Percentiles rank a stretch among this genome's conserved stretches.
These are phyloP conservation scores for Sicyos edulis DNA, from an alignment of 306 rosid species.

Conservation along the genomic window DNA sequence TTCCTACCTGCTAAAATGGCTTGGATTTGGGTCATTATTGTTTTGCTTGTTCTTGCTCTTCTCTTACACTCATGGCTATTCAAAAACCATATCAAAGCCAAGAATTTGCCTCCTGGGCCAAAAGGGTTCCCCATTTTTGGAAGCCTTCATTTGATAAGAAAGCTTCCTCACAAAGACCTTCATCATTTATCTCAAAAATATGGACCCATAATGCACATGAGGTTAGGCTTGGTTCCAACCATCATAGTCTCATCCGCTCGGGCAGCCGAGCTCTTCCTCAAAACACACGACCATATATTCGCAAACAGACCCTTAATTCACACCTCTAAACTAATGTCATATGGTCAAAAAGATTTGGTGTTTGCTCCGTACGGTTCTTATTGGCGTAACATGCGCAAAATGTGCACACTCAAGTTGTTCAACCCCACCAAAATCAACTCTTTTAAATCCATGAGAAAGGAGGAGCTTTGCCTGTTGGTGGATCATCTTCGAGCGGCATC, in stretches of 20 bases:
- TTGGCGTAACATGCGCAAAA: neutral
- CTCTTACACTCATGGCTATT: neutral
- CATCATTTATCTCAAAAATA: neutral
- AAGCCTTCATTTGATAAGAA: neutral
- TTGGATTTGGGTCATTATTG: neutral
- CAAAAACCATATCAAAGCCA: neutral
- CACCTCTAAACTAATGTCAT: neutral
- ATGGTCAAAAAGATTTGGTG: neutral
- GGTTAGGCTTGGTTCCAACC: neutral
- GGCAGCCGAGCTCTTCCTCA: neutral
- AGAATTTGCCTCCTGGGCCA: neutral
- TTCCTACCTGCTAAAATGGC: neutral
- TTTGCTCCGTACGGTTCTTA: neutral
- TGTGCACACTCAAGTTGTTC: neutral
- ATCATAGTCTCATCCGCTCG: neutral
- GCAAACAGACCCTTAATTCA: neutral
- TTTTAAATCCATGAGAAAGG: neutral
- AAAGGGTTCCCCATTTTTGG: neutral
- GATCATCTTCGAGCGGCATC: neutral
- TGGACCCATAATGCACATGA: no score
- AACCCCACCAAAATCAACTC: neutral
- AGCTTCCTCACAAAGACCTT: constrained; percentile 2
- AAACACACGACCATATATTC: neutral
- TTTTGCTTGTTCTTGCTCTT: neutral
- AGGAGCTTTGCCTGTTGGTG: neutral